Conservation (phyloP, 176 grass and related monocot genomes). For the Zoysia japonica region DNA sequence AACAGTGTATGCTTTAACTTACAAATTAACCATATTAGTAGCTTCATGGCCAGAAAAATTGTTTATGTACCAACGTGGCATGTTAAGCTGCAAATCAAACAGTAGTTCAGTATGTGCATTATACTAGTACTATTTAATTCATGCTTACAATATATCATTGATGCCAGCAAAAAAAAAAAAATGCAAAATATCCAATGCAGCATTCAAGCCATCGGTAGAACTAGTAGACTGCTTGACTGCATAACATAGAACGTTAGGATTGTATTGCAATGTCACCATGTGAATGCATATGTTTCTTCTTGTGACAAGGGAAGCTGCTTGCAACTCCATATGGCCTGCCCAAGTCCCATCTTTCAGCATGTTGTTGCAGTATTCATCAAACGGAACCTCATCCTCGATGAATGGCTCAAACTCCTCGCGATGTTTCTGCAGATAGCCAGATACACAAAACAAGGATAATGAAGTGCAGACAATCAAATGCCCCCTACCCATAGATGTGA, state of each 20-base stretch:
- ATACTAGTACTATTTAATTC: not conserved
- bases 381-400: constrained; percentile 88
- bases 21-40: constrained; percentile 91
- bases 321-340: constrained; percentile 95
- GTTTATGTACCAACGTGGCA: constrained; percentile 87
- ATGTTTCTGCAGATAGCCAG: constrained; percentile 55
- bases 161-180: not conserved
- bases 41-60: constrained; percentile 72
- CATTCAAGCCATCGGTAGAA: not conserved
- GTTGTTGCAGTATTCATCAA: constrained; percentile 77
- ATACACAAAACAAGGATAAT: constrained; percentile 19
- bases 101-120: not conserved
- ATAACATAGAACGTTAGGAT: not conserved
- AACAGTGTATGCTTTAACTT: constrained; percentile 40
- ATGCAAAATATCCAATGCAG: not conserved
- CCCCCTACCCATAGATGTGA: not conserved
- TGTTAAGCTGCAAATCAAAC: constrained; percentile 65
- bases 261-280: constrained; percentile 50
- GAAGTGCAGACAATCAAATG: constrained; percentile 1
- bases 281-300: constrained; percentile 92
- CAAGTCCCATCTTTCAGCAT: constrained; percentile 92
- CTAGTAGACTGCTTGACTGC: not conserved
- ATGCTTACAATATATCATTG: not conserved
- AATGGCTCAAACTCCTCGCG: constrained; percentile 86
- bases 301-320: constrained; percentile 84